Evolutionary conservation across 1,139 yeast genomes (phyloP).

Genomic region (Hyphopichia burtonii): DNA sequence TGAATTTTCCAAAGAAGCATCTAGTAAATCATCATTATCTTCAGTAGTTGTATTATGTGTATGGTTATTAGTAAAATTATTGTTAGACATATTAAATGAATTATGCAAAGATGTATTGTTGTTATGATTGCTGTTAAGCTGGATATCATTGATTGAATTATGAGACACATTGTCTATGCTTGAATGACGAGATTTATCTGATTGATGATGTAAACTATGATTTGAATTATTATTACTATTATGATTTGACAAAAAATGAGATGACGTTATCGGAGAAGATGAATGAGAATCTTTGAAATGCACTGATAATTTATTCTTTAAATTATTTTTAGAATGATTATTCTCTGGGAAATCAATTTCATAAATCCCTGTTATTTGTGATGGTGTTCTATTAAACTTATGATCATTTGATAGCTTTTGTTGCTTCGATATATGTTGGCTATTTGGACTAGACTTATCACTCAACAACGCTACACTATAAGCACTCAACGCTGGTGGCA

Average conservation of each 20-base stretch:
- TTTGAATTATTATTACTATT: conserved; percentile 3
- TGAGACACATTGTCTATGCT: conserved; percentile 4
- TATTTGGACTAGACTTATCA: conserved; percentile 16
- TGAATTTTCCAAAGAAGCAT: conserved; percentile 4
- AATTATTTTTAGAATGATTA: conserved; percentile 11
- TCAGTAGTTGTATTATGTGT: conserved; percentile 15
- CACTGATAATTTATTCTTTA: conserved; percentile 32
- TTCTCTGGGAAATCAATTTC: conserved; percentile 32
- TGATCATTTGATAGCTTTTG: neutral
- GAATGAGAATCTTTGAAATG: conserved; percentile 24
- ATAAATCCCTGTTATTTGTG: conserved; percentile 30
- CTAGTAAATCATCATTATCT: conserved; percentile 8
- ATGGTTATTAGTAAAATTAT: conserved; percentile 10
- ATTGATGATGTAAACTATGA: conserved; percentile 3
- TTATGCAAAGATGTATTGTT: conserved; percentile 9
- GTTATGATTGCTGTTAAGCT: neutral
- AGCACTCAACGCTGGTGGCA: conserved; percentile 67
- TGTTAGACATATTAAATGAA: conserved; percentile 12
- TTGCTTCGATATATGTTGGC: conserved; percentile 3
- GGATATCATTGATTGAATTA: conserved; percentile 3
- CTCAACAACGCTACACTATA: conserved; percentile 44
- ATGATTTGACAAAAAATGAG: neutral
- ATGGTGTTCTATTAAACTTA: conserved; percentile 1
- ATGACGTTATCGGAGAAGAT: neutral
- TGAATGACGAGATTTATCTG: neutral